Base-by-base conservation (phyloP, 345 rosid species). In the Gossypium arboreum region DNA sequence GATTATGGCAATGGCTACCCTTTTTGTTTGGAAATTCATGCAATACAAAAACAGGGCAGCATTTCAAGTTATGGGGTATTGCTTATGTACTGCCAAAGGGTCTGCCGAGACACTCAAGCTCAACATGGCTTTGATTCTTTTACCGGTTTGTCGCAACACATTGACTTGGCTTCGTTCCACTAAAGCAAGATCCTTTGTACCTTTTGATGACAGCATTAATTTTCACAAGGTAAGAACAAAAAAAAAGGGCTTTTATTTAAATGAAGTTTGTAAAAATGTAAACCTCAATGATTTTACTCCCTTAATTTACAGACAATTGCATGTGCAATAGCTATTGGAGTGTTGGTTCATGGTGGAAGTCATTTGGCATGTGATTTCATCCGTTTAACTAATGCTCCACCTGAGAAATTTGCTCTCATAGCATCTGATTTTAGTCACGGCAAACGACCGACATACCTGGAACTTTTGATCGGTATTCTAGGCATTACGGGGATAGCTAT, bases 101-200 rank as follows among this genome's bases (percentile, higher is more conserved):
- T 93, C 99, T 39, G 99, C 98, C 1, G 99, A 95, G 87, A 95
- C 97, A 56, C 90, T 95, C 57, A 95, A 95, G 84, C 86, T 95
- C 85, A 95, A 95, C 80, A 93, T 95, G 99, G 99, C 99, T 78
- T 83, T 95, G 10, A 83, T 95, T 76, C 89, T 95, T n/a, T 75
- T 95, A 62, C 99, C 99, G 0, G 98, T 93, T 20, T 95, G 99
- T 81, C 88, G 99, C 50, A 95, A 93, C 79, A 90, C 97, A 9
- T 80, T 95, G 82, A 95, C 99, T 25, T 90, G 96, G 97, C 93
- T 95, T 22, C 80, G 99, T 17, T 90, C 97, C 68, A 95, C 98
- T 15, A 80, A 88, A 58, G 89, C 90, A 64, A 86, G 93, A 73
- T 65, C 83, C 25, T 83, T 84, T 52, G 73, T 93, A 71, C 96